A percentile compares a stretch with the other conserved stretches of the same genome.
phyloP scores from a whole-genome alignment of 106 monocot genomes.

The Posidonia australis region DNA sequence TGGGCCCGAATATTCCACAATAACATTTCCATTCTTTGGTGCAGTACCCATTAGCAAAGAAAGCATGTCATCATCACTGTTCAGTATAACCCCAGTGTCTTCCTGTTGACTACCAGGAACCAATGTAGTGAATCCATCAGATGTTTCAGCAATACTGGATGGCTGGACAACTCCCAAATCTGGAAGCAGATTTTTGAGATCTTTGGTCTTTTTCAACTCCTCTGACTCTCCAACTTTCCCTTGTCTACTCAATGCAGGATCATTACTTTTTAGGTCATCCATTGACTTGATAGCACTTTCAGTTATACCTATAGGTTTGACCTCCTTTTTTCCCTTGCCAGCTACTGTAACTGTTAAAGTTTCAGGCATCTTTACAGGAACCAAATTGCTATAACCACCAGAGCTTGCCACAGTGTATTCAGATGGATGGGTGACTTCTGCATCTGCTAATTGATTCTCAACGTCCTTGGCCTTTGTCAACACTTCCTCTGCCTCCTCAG shows the following conservation, averaged over 20 bases:
- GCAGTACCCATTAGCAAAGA: too few relatives aligned
- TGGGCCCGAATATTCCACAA: too few relatives aligned
- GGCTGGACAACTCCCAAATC: conserved; percentile 28
- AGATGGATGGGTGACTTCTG: conserved; percentile 11
- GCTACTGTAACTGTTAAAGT: too few relatives aligned
- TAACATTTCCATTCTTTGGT: too few relatives aligned
- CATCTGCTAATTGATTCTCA: conserved; percentile 70
- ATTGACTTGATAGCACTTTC: too few relatives aligned
- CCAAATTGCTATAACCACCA: too few relatives aligned
- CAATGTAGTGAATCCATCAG: background rate
- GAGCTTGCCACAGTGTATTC: too few relatives aligned
- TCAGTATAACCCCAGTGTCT: background rate
- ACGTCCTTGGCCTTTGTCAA: conserved; percentile 66
- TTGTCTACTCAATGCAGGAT: conserved; percentile 64
- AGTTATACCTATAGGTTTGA: too few relatives aligned
- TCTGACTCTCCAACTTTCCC: conserved; percentile 68
- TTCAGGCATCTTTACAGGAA: too few relatives aligned
- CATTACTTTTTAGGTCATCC: conserved; percentile 61
- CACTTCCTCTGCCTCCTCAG: conserved; percentile 68
- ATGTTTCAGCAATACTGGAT: background rate
- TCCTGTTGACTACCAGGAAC: background rate
- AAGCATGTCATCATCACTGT: background rate
- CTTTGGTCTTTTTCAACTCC: conserved; percentile 55
- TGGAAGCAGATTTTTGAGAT: conserved; percentile 60
- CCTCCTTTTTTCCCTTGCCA: too few relatives aligned